Conservation (phyloP, 1,284 basidiomycete genomes). For the Cryptococcus sp. region DNA sequence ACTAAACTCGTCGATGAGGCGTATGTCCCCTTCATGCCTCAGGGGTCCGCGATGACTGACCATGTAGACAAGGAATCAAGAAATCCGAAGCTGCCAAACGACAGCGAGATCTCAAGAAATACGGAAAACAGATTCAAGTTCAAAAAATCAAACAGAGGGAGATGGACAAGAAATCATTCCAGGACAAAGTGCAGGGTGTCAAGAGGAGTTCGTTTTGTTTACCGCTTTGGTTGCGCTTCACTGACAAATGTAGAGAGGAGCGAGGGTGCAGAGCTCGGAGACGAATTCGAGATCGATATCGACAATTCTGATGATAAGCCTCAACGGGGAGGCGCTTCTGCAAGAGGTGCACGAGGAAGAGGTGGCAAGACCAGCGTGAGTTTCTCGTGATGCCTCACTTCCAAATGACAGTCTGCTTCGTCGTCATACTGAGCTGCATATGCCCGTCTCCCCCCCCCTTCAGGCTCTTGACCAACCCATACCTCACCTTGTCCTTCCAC, state of each 20-base stretch:
- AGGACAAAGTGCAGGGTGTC: conserved; percentile 72
- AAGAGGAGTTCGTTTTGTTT: conserved; percentile 68
- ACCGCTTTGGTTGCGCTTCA: conserved; percentile 35
- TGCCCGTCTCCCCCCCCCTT: too few relatives aligned
- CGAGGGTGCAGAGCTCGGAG: conserved; percentile 71
- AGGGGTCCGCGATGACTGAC: conserved; percentile 3
- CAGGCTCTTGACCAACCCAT: too few relatives aligned
- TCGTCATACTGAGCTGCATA: too few relatives aligned
- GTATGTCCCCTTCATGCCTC: conserved; percentile 17
- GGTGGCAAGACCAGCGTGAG: conserved; percentile 43
- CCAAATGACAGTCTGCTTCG: too few relatives aligned
- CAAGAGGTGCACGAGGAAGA: conserved; percentile 33
- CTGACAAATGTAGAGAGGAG: too few relatives aligned
- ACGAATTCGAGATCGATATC: conserved; percentile 77
- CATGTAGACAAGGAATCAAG: conserved; percentile 68
- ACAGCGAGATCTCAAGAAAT: conserved; percentile 95
- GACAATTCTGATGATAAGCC: conserved; percentile 74
- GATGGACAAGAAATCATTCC: conserved; percentile 73
- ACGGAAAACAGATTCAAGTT: conserved; percentile 91
- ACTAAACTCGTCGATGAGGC: conserved; percentile 82
- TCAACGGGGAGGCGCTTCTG: conserved; percentile 56
- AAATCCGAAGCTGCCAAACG: conserved; percentile 86
- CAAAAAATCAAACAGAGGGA: conserved; percentile 79
- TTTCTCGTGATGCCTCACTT: too few relatives aligned
- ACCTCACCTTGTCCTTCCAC: background rate